Evolutionary conservation across 805 yeast species (phyloP), one percentile per base, ranked within the genome.

Genomic region (Kazachstania viticola): DNA sequence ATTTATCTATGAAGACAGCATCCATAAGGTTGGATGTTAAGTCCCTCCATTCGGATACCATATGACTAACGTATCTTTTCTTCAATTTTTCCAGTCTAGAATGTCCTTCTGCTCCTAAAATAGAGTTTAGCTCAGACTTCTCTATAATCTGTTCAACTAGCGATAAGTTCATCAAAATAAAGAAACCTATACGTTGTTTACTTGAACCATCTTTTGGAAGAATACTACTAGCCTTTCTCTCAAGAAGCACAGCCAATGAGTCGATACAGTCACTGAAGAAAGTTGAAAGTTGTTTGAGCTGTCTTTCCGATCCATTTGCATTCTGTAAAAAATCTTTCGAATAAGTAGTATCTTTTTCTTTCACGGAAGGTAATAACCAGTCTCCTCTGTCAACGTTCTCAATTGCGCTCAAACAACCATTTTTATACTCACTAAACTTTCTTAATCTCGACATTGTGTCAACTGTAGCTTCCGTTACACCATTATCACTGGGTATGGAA

Each of bases 231-330:
- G 80, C 71, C 40, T 68, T 67, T 31, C 71, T 61, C 49, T 80
- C 93, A 29, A 87, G 56, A 32, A 69, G 68, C 21, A 75, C 62
- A 49, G 77, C 65, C 17, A 83, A 66, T 28, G 76, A 74, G 52
- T 87, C 95, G 27, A 88, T 67, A 27, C 79, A 65, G 51, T 88
- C 97, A 31, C 85, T 70, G 38, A 73, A 69, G 47, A 69, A 87
- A 27, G 79, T 65, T 1, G 84, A 68, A 21, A 84, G 54, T 40
- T 79, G 54, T 34, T 66, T 69, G 1, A 75, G 64, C 17, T 45
- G 39, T n/a, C 25, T 37, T 17, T 38, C 30, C 14, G 22, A 34
- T 9, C 34, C 30, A 15, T 25, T 33, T 8, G 22, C 29, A 16
- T 13, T 16, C 13, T 12, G 5, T 9, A 31, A 22, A 14, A 31